Evolutionary conservation across 495 filamentous ascomycete species (phyloP).

Genomic region (Corynascus novoguineensis): DNA sequence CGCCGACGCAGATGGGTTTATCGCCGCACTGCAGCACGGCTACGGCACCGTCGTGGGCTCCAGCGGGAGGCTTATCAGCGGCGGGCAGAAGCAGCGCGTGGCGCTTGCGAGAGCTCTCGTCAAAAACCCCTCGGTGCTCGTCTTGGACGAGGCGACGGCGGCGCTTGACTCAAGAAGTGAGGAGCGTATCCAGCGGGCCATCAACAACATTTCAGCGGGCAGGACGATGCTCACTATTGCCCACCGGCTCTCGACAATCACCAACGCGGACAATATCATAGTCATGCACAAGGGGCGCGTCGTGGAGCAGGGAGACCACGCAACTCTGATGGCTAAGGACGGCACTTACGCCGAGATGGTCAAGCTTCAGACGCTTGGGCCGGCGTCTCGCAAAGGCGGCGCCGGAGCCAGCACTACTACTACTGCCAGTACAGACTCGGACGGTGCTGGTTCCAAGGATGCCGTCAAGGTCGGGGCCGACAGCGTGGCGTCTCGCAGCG

Average conservation of each 20-base stretch:
- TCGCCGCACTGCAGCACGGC: conserved; percentile 33
- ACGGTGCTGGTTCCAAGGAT: background rate
- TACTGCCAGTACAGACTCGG: background rate
- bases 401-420: background rate
- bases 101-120: conserved; percentile 77
- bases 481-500: background rate
- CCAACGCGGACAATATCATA: conserved; percentile 83
- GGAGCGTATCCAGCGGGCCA: conserved; percentile 81
- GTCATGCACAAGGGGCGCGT: conserved; percentile 76
- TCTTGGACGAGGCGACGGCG: conserved; percentile 89
- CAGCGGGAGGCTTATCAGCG: conserved; percentile 43
- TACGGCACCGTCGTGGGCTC: conserved; percentile 47
- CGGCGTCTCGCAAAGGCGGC: conserved; percentile 35
- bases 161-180: conserved; percentile 91
- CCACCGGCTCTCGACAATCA: conserved; percentile 86
- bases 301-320: conserved; percentile 69
- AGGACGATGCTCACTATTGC: conserved; percentile 92
- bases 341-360: conserved; percentile 50
- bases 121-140: conserved; percentile 75
- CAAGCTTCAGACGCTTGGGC: conserved; percentile 45
- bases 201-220: conserved; percentile 75
- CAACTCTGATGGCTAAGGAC: conserved; percentile 51
- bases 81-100: conserved; percentile 59
- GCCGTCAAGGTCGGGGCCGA: background rate
- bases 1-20: conserved; percentile 39